Evolutionary conservation across 2,329 filamentous ascomycete genomes (phyloP).

Genomic region (Sporothrix pseudoabietina): DNA sequence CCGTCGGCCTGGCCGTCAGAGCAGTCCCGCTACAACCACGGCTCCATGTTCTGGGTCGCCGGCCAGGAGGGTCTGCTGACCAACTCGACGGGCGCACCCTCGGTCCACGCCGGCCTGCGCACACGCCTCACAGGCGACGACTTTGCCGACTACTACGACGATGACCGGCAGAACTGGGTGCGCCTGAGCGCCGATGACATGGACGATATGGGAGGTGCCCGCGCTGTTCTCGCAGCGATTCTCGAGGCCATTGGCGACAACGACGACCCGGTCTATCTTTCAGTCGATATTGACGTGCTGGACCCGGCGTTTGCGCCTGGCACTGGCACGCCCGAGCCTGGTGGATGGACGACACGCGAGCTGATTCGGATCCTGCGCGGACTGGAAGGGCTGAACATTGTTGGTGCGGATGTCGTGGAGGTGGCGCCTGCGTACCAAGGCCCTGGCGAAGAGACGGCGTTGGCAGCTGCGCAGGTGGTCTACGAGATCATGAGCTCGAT

Average conservation of each 20-base stretch:
- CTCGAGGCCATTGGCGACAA: conserved; percentile 71
- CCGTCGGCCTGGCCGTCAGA: conserved; percentile 71
- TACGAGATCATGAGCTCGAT: conserved; percentile 83
- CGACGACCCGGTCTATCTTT: conserved; percentile 65
- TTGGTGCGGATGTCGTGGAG: conserved; percentile 89
- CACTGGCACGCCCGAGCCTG: conserved; percentile 86
- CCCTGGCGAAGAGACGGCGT: conserved; percentile 74
- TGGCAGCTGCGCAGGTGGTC: conserved; percentile 80
- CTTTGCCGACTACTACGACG: conserved; percentile 69
- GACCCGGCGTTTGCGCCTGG: conserved; percentile 44
- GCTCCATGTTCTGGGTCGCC: conserved; percentile 89
- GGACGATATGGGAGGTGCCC: conserved; percentile 76
- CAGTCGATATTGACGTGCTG: conserved; percentile 44
- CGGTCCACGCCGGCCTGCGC: conserved; percentile 80
- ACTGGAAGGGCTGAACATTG: conserved; percentile 79
- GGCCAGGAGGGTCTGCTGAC: conserved; percentile 76
- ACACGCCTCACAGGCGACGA: conserved; percentile 70
- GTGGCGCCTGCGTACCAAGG: conserved; percentile 85
- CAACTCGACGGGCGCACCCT: conserved; percentile 67
- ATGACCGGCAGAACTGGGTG: conserved; percentile 74
- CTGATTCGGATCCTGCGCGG: conserved; percentile 80
- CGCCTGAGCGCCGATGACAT: conserved; percentile 84
- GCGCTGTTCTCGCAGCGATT: conserved; percentile 58
- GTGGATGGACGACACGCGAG: conserved; percentile 88
- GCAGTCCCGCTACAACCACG: conserved; percentile 80